Base-by-base conservation (phyloP, 116 monocot genomes). In the Phalaenopsis hybrid region DNA sequence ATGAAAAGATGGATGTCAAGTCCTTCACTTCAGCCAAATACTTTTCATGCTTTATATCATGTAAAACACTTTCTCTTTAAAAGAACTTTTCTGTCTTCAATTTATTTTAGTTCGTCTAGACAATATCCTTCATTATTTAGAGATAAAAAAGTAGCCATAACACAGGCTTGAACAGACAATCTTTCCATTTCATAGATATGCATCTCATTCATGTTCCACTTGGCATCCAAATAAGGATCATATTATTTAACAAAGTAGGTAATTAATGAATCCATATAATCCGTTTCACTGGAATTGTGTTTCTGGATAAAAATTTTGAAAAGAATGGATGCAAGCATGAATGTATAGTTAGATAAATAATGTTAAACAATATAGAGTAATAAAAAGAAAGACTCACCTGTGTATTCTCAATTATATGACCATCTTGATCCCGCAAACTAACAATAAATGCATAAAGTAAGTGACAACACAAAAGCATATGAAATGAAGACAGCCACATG, bases 361-460 rank as follows among this genome's bases (percentile, higher is more conserved):
- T 10, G 1, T 65, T 7, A 65, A 73, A 41, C 73, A 73, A 13
- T 0, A 73, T 43, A 37, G 4, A 77, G 8, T 51, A n/a, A 12
- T 20, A 49, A 80, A 57, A n/a, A n/a, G n/a, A 65, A 84, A 79
- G 20, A 23, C 63, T 84, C 25, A 91, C 97, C 90, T 95, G 83
- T 25, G 95, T 92, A 65, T 93, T 85, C 83, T 95, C 95, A 84
- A 99, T 95, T 75, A 93, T 79, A 68, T 84, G 83, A n/a, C 95
- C 99, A 81, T 88, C 82, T 79, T 91, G 68, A 86, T 99, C 92
- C 79, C 87, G 85, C 84, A 99, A 80, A 80, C 98, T 98, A 81
- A 50, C 28, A 83, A 80, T 58, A 67, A 23, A 46, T 33, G 80
- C 51, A 50, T 76, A 75, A 25, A 16, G 43, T 21, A n/a, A 37